Conservation (phyloP, 345 rosid species). For the Anacardium occidentale region DNA sequence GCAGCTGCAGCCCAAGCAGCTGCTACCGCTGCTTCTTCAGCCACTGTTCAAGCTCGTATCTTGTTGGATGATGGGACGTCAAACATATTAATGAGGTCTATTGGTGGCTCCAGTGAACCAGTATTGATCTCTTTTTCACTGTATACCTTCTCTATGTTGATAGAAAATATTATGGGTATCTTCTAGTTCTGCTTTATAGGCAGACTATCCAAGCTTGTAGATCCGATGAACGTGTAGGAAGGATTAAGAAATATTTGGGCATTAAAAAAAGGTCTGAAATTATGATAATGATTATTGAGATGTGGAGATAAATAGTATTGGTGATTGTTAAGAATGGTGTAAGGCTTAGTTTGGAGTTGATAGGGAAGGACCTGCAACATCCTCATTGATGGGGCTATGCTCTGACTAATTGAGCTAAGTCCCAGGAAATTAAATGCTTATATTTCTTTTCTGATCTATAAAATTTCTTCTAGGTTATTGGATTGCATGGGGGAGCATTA, state of each 20-base stretch:
- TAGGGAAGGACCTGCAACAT: background rate
- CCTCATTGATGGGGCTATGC: background rate
- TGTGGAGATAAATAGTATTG: background rate
- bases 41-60: constrained; percentile 97
- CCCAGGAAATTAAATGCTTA: background rate
- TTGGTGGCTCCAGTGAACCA: constrained; percentile 92
- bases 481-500: constrained; percentile 97
- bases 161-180: background rate
- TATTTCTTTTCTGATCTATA: constrained; percentile 20
- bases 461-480: constrained; percentile 56
- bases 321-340: background rate
- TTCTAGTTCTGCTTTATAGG: background rate
- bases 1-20: constrained; percentile 98
- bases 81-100: constrained; percentile 90
- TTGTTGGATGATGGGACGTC: constrained; percentile 99
- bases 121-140: constrained; percentile 41
- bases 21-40: constrained; percentile 87
- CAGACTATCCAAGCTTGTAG: background rate
- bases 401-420: background rate
- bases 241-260: too few relatives aligned
- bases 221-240: too few relatives aligned
- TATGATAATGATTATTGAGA: background rate
- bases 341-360: background rate
- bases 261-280: too few relatives aligned
- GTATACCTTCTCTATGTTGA: constrained; percentile 8